Percentiles rank a stretch among this genome's conserved stretches.
Evolutionary conservation across 108 stramenopile genomes (phyloP).

Genomic region (Pinguiococcus pyrenoidosus): DNA sequence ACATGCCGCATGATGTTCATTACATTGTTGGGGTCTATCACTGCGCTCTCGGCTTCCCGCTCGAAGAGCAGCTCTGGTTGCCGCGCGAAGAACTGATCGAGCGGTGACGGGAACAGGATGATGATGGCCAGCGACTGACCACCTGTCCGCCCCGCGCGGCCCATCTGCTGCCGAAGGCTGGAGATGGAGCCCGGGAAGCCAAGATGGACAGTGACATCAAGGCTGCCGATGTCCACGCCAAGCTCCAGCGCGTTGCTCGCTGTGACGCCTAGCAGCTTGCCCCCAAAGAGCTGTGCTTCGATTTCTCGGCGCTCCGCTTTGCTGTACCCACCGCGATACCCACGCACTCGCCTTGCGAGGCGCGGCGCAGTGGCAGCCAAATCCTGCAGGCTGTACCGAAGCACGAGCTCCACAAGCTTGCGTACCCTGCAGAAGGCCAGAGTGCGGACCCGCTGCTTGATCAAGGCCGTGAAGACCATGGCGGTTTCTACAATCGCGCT

Average conservation of each 20-base stretch:
- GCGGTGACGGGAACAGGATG: conserved; percentile 65
- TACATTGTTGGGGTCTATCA: conserved; percentile 64
- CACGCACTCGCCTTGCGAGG: conserved; percentile 51
- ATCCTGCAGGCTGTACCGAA: conserved; percentile 36
- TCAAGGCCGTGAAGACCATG: conserved; percentile 55
- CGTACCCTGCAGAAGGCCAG: conserved; percentile 88
- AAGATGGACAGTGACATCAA: conserved; percentile 78
- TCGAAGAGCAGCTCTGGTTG: conserved; percentile 53
- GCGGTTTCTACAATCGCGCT: conserved; percentile 74
- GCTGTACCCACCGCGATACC: conserved; percentile 88
- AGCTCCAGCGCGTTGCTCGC: conserved; percentile 84
- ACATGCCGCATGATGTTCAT: too few relatives aligned
- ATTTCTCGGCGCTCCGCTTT: conserved; percentile 62
- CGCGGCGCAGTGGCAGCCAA: conserved; percentile 24
- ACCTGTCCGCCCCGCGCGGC: conserved; percentile 78
- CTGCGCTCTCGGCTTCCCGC: conserved; percentile 50
- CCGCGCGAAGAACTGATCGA: conserved; percentile 53
- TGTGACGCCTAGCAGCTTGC: conserved; percentile 63
- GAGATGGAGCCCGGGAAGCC: conserved; percentile 46
- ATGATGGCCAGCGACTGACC: conserved; percentile 58
- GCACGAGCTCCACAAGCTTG: conserved; percentile 64
- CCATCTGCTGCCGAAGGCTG: conserved; percentile 64
- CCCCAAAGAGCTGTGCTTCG: conserved; percentile 66
- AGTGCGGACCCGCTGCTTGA: conserved; percentile 55
- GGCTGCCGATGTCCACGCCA: conserved; percentile 82